Base-by-base conservation (phyloP, 495 filamentous ascomycete species). In the Astrothelium macrocarpum region DNA sequence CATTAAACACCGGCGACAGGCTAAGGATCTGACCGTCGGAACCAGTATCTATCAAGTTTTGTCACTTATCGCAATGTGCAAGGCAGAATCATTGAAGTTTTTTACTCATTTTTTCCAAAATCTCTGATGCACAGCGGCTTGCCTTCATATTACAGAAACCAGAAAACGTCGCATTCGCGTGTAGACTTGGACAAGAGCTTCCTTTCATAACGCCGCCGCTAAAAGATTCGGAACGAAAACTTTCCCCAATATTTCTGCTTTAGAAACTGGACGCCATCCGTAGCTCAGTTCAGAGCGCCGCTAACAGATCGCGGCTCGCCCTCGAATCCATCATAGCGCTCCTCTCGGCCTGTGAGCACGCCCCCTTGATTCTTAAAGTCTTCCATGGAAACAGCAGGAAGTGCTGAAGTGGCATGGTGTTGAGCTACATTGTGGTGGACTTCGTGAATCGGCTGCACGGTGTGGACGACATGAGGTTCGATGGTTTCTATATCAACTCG, bases 381-480 rank as follows among this genome's bases (percentile, higher is more conserved):
- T 1, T 76, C 72, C 77, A 87, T 79, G 46, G 72, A 20, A 11
- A 60, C 32, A 1, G 59, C 59, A 36, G 59, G 59, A 36, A 36
- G 59, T 60, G 36, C 59, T 34, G 59, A 60, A 25, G 59, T 36
- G 5, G n/a, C 20, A 26, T 60, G 59, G 59, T 60, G 59, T 10
- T 60, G 28, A 16, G 59, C 74, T 1, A 81, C 34, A 23, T 62
- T 62, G 63, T 86, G 83, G 67, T 87, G 85, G 0, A 80, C 75
- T 70, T 89, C 86, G 64, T 88, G 86, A 65, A 88, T 78, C 0
- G 83, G 85, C 7, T 85, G 76, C n/a, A 84, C 86, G 53, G 82
- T 87, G 72, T 88, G 85, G 29, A 87, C 78, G 23, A 88, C 82
- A 5, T 78, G 76, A 5, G 85, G 84, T 66, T 87, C 83, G 60